These are phyloP conservation scores for Sugiyamaella boreocaroliniensis DNA, from an alignment of 805 yeast genomes.

Conservation along the genomic window DNA sequence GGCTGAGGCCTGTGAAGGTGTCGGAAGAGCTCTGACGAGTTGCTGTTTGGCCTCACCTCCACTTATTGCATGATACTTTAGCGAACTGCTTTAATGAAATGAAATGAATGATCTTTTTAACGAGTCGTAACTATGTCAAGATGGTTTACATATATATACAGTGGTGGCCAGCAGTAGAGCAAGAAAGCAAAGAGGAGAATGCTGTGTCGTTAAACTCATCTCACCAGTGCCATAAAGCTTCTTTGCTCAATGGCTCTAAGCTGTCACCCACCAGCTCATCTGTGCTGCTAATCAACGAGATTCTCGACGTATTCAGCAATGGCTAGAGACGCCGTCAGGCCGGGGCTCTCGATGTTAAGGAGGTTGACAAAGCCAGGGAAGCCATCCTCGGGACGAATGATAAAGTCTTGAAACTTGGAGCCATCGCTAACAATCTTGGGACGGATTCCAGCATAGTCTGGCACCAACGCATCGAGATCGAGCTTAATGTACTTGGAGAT, in stretches of 20 bases:
- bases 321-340: constrained; percentile 75
- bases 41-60: too few species aligned
- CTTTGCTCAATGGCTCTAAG: too few species aligned
- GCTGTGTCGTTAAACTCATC: not conserved
- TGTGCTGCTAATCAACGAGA: constrained; percentile 2
- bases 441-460: constrained; percentile 75
- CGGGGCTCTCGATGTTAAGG: constrained; percentile 86
- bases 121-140: constrained; percentile 14
- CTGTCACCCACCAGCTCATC: too few species aligned
- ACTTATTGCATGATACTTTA: too few species aligned
- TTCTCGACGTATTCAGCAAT: constrained; percentile 63
- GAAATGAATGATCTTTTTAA: constrained; percentile 14
- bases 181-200: too few species aligned
- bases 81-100: not conserved
- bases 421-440: constrained; percentile 60
- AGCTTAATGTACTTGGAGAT: constrained; percentile 62
- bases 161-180: too few species aligned
- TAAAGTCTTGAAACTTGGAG: constrained; percentile 59
- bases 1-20: too few species aligned
- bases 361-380: constrained; percentile 74
- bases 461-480: constrained; percentile 43
- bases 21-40: too few species aligned
- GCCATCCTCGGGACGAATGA: constrained; percentile 62
- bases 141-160: not conserved
- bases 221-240: not conserved